Evolutionary conservation across 495 filamentous ascomycete genomes (phyloP), one percentile per base, ranked within the genome.

Genomic region (Pyrenopolyporus hunteri): DNA sequence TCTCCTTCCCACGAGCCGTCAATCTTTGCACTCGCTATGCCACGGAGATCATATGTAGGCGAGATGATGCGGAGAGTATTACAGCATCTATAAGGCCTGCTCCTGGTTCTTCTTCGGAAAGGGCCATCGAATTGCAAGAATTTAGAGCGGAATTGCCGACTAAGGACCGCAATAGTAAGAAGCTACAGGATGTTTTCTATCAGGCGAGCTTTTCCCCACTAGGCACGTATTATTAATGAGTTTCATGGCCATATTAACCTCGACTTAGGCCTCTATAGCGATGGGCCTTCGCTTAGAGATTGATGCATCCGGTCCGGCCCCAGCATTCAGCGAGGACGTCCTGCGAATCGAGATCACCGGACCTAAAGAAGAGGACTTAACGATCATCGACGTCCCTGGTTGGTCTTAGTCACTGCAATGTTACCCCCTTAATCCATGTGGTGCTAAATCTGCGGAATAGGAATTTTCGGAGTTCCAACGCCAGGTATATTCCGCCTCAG

Each of bases 341-440:
- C 73, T 88, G 11, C 77, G 74, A 14, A 73, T 88, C 4, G 82
- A 87, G 52, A 80, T 87, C 1, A 65, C 59, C 29, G 84, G 86
- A 4, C 85, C 84, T 0, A 47, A 54, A 0, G 74, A 85, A 52
- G 73, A 82, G 14, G 79, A 89, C 57, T 69, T 89, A 1, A 86
- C 75, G 39, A 73, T 89, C 1, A 82, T 88, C 35, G 84, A 89
- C 59, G 77, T 88, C 2, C 85, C 85, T 1, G 83, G 86, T 88
- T 89, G 8, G 16, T 10, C 31, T 33, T n/a, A n/a, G n/a, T n/a
- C n/a, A n/a, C n/a, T n/a, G n/a, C n/a, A 33, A 33, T 33, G 31
- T 33, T 2, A 33, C 13, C n/a, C n/a, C n/a, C n/a, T n/a, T n/a
- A n/a, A n/a, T n/a, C n/a, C n/a, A n/a, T n/a, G n/a, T n/a, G n/a